phyloP scores from a whole-genome alignment of 164 flowering plant genomes.

The Umbellularia californica region DNA sequence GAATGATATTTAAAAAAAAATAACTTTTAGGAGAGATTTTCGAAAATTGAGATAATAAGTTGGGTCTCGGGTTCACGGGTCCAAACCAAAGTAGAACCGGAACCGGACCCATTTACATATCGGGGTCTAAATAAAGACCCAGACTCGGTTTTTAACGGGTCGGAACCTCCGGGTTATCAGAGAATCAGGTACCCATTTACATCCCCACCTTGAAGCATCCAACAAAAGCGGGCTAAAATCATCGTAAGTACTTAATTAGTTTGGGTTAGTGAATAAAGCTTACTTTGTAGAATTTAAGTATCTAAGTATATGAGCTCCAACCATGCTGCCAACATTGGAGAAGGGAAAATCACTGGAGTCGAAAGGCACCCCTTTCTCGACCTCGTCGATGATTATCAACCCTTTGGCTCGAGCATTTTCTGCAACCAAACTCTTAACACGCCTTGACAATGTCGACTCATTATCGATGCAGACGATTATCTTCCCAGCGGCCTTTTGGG shows the following conservation, averaged over 20 bases:
- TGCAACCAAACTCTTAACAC: conserved; percentile 53
- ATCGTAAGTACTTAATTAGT: not conserved
- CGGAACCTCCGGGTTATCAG: no score
- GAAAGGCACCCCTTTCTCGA: conserved; percentile 37
- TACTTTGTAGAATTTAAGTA: conserved; percentile 72
- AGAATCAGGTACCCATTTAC: no score
- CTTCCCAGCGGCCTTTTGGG: conserved; percentile 48
- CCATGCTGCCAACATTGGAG: conserved; percentile 40
- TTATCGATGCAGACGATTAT: conserved; percentile 51
- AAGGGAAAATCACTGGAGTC: conserved; percentile 66
- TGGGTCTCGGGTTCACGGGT: no score
- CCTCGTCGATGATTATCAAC: conserved; percentile 46
- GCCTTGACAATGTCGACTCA: conserved; percentile 32
- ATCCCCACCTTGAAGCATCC: no score
- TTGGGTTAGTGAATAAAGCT: conserved; percentile 3
- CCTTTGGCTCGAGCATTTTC: conserved; percentile 66
- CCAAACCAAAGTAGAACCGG: no score
- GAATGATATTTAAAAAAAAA: no score
- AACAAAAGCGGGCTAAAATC: not conserved
- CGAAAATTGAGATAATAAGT: no score
- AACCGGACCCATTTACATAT: no score
- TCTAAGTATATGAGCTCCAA: conserved; percentile 48
- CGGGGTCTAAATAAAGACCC: no score
- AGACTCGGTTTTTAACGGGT: no score
- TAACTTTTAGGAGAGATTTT: no score